Evolutionary conservation across 169 alveolate genomes (phyloP).

Genomic region (Cryptosporidium viatorum): DNA sequence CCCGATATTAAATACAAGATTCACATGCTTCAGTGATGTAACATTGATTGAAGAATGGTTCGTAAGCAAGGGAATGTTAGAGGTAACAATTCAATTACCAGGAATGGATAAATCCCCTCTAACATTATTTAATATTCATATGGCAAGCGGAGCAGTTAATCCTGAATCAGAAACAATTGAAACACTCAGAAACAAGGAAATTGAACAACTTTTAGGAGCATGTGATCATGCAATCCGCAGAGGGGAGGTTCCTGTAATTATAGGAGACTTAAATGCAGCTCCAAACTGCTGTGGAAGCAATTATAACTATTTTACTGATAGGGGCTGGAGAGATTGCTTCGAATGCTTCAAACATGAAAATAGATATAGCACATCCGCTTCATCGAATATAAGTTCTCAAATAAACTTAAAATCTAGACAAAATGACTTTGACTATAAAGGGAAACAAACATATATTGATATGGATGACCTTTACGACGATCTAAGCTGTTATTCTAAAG

Average conservation of each 20-base stretch:
- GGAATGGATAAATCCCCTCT: slow-evolving; percentile 81
- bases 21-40: slow-evolving; percentile 87
- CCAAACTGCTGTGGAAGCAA: slow-evolving; percentile 89
- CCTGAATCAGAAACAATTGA: slow-evolving; percentile 89
- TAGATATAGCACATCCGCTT: slow-evolving; percentile 20
- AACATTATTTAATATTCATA: slow-evolving; percentile 87
- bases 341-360: slow-evolving; percentile 23
- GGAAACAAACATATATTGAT: slow-evolving; percentile 24
- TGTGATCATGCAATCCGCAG: slow-evolving; percentile 85
- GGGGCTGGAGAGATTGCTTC: slow-evolving; percentile 91
- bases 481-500: slow-evolving; percentile 24
- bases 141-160: slow-evolving; percentile 91
- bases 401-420: neutral
- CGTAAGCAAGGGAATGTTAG: slow-evolving; percentile 89
- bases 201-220: slow-evolving; percentile 85
- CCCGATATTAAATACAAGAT: slow-evolving; percentile 86
- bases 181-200: slow-evolving; percentile 86
- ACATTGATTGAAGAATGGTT: slow-evolving; percentile 88
- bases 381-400: slow-evolving; percentile 27
- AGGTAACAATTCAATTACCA: slow-evolving; percentile 87
- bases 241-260: slow-evolving; percentile 88
- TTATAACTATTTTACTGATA: slow-evolving; percentile 85
- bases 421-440: slow-evolving; percentile 11
- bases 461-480: slow-evolving; percentile 70
- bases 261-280: slow-evolving; percentile 91